A percentile compares a stretch with the other conserved stretches of the same genome.
Conservation (phyloP, 345 rosid species). For the Balakata baccata region DNA sequence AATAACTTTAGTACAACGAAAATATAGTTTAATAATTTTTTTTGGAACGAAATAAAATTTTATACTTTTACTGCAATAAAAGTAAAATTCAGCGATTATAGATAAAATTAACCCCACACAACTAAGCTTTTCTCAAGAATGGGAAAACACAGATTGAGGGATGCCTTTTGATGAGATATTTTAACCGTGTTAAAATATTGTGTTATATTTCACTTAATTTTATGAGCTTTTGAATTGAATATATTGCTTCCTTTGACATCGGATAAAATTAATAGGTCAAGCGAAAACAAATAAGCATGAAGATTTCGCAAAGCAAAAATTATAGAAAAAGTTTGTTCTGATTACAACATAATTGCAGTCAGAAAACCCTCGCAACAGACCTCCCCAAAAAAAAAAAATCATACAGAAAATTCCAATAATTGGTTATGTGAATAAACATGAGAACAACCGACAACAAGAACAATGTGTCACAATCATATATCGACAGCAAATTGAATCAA, state of each 20-base stretch:
- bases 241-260: not conserved
- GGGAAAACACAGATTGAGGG: no score
- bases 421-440: conserved; percentile 15
- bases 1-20: no score
- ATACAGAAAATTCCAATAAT: conserved; percentile 11
- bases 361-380: conserved; percentile 16
- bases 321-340: conserved; percentile 10
- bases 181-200: no score
- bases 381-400: not conserved
- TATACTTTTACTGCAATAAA: no score
- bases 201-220: no score
- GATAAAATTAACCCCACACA: no score
- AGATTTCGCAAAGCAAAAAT: not conserved
- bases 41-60: no score
- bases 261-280: not conserved
- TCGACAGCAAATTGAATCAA: conserved; percentile 22
- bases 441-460: not conserved
- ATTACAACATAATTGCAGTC: conserved; percentile 23
- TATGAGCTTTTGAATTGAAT: not conserved
- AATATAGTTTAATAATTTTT: no score
- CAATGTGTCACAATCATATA: conserved; percentile 10
- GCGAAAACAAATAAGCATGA: not conserved
- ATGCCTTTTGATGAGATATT: no score
- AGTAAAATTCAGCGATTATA: no score
- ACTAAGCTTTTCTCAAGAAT: no score